Percentiles rank a stretch among this genome's conserved stretches.
Conservation (phyloP, 2,329 filamentous ascomycete species). For the Xylaria arbuscula region DNA sequence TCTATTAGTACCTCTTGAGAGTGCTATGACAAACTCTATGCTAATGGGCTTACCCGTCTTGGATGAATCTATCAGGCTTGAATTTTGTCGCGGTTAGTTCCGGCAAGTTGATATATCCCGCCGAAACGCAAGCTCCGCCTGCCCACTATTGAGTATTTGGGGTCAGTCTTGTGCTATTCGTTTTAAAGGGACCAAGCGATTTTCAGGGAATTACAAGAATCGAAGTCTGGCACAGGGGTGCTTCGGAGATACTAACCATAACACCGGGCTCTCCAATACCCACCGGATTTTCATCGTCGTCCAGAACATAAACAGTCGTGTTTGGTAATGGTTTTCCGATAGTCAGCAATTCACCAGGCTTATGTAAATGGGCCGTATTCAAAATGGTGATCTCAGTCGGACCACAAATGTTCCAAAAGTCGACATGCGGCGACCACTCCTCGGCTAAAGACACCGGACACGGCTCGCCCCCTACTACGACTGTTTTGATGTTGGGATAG, state of each 20-base stretch:
- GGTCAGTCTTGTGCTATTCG: background rate
- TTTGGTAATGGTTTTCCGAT: conserved; percentile 68
- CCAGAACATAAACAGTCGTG: conserved; percentile 66
- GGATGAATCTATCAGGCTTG: conserved; percentile 61
- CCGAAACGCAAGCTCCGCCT: conserved; percentile 65
- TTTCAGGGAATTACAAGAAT: too few relatives aligned
- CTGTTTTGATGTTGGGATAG: conserved; percentile 63
- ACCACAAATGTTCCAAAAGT: conserved; percentile 68
- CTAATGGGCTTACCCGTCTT: conserved; percentile 58
- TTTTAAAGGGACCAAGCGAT: too few relatives aligned
- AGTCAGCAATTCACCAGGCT: conserved; percentile 58
- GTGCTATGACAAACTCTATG: background rate
- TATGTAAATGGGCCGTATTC: conserved; percentile 66
- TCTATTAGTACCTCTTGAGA: conserved; percentile 16
- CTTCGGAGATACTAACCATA: conserved; percentile 50
- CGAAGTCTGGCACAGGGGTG: background rate
- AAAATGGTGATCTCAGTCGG: conserved; percentile 70
- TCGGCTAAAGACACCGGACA: conserved; percentile 60
- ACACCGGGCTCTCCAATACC: conserved; percentile 60
- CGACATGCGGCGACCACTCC: conserved; percentile 62
- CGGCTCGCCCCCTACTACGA: conserved; percentile 67
- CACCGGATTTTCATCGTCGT: conserved; percentile 59
- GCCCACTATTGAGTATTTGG: conserved; percentile 55
- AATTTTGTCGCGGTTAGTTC: conserved; percentile 63
- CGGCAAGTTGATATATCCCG: conserved; percentile 66